Evolutionary conservation across 177 flowering plant genomes (phyloP), one percentile per base, ranked within the genome.

Genomic region (Tripterygium wilfordii): DNA sequence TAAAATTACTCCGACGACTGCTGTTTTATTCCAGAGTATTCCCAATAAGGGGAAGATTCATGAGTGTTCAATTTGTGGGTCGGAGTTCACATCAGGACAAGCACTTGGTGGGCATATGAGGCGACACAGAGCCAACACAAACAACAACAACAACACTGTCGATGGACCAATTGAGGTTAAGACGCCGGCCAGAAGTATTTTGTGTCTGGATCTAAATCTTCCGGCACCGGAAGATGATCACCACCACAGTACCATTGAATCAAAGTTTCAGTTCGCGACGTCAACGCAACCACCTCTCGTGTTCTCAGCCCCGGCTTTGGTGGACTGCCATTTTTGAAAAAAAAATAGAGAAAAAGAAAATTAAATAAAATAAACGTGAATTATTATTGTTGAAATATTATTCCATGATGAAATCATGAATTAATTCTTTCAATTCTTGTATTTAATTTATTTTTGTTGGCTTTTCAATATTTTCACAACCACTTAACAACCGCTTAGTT

Each of bases 91-190:
- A 0, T 89, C 97, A 0, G 96, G 97, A 0, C 97, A 89, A 53
- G 96, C 97, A 3, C 61, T 89, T 10, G 97, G 97, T 0, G 97
- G 97, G 10, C 97, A 89, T 63, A 87, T 84, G 97, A 69, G 97
- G 51, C 67, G 94, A 24, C 97, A 89, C 55, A 64, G 96, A 42
- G 38, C 63, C 0, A 40, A 40, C 27, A 40, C 25, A 20, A 26
- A n/a, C 21, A 16, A 16, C 27, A 40, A 40, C n/a, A 20, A 12
- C 12, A 30, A 30, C 12, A 30, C 33, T 30, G 12, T 30, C 33
- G 33, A 6, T 30, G 12, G 8, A 6, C 33, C 20, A 20, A 17
- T 12, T 23, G 17, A n/a, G n/a, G n/a, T n/a, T n/a, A n/a, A n/a
- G n/a, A n/a, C n/a, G n/a, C n/a, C n/a, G n/a, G n/a, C n/a, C n/a